Percentiles rank a stretch among this genome's conserved stretches.
Conservation (phyloP, 257 asterid species). For the Ehretia macrophylla region DNA sequence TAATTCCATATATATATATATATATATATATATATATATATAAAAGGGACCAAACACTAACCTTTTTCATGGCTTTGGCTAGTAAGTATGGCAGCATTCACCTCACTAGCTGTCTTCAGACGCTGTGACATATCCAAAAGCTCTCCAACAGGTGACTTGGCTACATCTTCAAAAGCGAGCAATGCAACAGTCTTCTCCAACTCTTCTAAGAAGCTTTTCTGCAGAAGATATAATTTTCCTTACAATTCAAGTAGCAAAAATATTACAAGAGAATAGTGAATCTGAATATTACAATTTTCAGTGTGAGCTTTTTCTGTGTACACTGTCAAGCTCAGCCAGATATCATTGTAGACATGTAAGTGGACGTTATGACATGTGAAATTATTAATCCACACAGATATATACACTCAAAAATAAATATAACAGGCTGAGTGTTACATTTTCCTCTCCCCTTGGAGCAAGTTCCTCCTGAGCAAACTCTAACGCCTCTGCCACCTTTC, state of each 20-base stretch:
- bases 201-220: constrained; percentile 71
- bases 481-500: constrained; percentile 76
- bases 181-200: constrained; percentile 76
- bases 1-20: neutral
- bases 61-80: constrained; percentile 94
- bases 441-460: constrained; percentile 92
- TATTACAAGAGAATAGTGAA: neutral
- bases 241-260: constrained; percentile 7
- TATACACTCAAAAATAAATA: neutral
- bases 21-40: neutral
- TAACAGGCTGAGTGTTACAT: constrained; percentile 36
- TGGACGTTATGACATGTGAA: neutral
- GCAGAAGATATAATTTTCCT: constrained; percentile 11
- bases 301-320: neutral
- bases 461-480: constrained; percentile 94
- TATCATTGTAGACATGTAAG: neutral
- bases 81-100: constrained; percentile 82
- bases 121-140: constrained; percentile 77
- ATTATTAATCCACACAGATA: neutral
- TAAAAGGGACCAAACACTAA: constrained; percentile 16
- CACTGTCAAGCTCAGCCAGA: neutral
- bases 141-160: constrained; percentile 65
- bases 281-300: neutral
- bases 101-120: constrained; percentile 76
- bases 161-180: constrained; percentile 72